Evolutionary conservation across 2,329 filamentous ascomycete species (phyloP).

Genomic region (Annulohypoxylon truncatum): DNA sequence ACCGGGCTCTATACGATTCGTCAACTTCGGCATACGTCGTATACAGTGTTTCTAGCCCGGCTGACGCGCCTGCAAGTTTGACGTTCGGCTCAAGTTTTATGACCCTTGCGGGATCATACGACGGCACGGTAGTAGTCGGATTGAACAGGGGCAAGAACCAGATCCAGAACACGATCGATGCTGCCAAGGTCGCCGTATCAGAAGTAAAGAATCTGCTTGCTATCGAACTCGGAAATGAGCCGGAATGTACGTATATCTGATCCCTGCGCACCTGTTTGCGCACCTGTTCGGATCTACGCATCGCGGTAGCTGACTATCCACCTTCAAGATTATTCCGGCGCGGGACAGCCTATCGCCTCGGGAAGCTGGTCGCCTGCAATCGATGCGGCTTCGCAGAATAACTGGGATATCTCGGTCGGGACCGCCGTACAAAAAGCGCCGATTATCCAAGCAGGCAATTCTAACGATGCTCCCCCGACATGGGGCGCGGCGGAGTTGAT

Average conservation of each 20-base stretch:
- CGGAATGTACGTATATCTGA: slow-evolving; percentile 60
- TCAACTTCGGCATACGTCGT: slow-evolving; percentile 58
- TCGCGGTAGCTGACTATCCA: slow-evolving; percentile 15
- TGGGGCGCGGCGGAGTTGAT: slow-evolving; percentile 56
- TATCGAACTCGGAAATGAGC: slow-evolving; percentile 69
- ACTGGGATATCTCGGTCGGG: slow-evolving; percentile 53
- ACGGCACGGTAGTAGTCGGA: slow-evolving; percentile 62
- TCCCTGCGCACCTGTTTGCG: not conserved
- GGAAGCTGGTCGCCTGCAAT: slow-evolving; percentile 53
- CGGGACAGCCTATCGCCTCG: slow-evolving; percentile 54
- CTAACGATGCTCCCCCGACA: slow-evolving; percentile 51
- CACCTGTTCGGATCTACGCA: not conserved
- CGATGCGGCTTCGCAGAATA: slow-evolving; percentile 55
- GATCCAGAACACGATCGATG: slow-evolving; percentile 64
- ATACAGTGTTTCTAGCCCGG: slow-evolving; percentile 60
- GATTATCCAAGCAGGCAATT: slow-evolving; percentile 58
- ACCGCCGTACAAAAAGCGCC: slow-evolving; percentile 50
- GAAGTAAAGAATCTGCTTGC: slow-evolving; percentile 63
- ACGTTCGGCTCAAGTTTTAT: slow-evolving; percentile 66
- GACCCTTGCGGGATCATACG: slow-evolving; percentile 60
- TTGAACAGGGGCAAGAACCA: slow-evolving; percentile 66
- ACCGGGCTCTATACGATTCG: slow-evolving; percentile 64
- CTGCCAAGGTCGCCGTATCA: slow-evolving; percentile 58
- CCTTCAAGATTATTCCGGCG: slow-evolving; percentile 50
- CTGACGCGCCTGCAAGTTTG: slow-evolving; percentile 61